These are phyloP conservation scores for Zangia roseola DNA, from an alignment of 768 basidiomycete species.

Conservation along the genomic window DNA sequence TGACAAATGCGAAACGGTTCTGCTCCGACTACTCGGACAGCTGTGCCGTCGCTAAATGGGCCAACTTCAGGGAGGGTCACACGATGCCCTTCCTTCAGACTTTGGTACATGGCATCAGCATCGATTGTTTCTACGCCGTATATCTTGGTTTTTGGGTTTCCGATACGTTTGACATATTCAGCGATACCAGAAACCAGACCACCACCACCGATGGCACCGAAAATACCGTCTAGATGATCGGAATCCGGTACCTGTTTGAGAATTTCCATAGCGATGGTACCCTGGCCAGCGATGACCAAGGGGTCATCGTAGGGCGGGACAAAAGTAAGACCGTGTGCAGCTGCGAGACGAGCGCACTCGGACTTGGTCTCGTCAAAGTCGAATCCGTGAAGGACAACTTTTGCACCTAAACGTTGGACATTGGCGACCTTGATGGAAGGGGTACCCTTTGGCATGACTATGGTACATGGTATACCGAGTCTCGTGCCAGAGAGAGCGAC, in stretches of 20 bases:
- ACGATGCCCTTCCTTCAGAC: conserved; percentile 77
- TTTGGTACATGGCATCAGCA: conserved; percentile 90
- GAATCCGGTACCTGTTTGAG: conserved; percentile 82
- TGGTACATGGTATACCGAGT: conserved; percentile 92
- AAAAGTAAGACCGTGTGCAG: conserved; percentile 73
- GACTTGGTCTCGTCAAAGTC: conserved; percentile 97
- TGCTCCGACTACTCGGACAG: conserved; percentile 92
- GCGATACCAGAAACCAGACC: conserved; percentile 89
- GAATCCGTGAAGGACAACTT: conserved; percentile 85
- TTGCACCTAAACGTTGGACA: conserved; percentile 91
- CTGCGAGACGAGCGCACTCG: conserved; percentile 87
- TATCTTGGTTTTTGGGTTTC: conserved; percentile 76
- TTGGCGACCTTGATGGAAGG: conserved; percentile 96
- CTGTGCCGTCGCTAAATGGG: conserved; percentile 96
- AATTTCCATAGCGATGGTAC: conserved; percentile 93
- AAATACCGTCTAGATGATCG: conserved; percentile 78
- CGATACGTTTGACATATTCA: conserved; percentile 92
- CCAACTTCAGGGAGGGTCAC: conserved; percentile 88
- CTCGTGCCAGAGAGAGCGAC: conserved; percentile 92
- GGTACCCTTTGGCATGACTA: conserved; percentile 95
- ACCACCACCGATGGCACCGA: conserved; percentile 92
- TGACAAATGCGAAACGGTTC: conserved; percentile 94
- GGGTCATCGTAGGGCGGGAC: conserved; percentile 99
- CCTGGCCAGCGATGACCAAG: conserved; percentile 94
- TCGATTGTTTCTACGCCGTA: conserved; percentile 94